Base-by-base conservation (phyloP, 1,284 basidiomycete genomes). In the Chiua sp. region DNA sequence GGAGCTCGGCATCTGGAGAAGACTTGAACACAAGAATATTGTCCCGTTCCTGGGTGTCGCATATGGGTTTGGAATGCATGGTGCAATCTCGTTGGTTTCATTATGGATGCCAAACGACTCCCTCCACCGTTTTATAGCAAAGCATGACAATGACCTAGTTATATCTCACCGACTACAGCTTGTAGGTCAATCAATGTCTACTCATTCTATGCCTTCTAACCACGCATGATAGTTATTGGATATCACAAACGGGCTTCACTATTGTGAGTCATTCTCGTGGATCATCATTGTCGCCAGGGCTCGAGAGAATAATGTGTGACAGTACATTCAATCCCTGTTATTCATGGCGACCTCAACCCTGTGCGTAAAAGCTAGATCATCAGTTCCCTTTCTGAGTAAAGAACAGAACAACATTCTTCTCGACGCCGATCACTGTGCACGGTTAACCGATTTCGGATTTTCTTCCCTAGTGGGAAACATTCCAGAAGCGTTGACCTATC, bases 1-100 rank as follows among this genome's bases (percentile, higher is more conserved):
- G 48, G 67, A 68, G 11, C 59, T 70, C 2, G 63, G 61, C 12
- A 67, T 68, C 11, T 68, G 68, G 67, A 64, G 42, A 47, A 58
- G 68, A 37, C 59, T 68, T 0, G 10, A 55, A 2, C 60, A 68
- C 23, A 3, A 4, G 0, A 68, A 68, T 35, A 47, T 68, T 3
- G 66, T 68, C 23, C 68, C 65, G 6, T 65, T 70, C 26, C 26
- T 70, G 2, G 68, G 67, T 1, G 47, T 59, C 28, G 59, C 58
- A 35, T 57, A 46, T 2, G 64, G 61, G 0, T 68, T 70, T 35
- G 68, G 67, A 13, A 56, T 61, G 55, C 2, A 10, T 16, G 55
- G 30, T 12, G 47, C 59, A 4, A 55, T 54, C 32, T 61, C 67
- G 1, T 39, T 69, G 30, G 62, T 69, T 7, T 67, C 68, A 3